Conservation (phyloP, 331 rosid genomes). For the Cydonia oblonga region DNA sequence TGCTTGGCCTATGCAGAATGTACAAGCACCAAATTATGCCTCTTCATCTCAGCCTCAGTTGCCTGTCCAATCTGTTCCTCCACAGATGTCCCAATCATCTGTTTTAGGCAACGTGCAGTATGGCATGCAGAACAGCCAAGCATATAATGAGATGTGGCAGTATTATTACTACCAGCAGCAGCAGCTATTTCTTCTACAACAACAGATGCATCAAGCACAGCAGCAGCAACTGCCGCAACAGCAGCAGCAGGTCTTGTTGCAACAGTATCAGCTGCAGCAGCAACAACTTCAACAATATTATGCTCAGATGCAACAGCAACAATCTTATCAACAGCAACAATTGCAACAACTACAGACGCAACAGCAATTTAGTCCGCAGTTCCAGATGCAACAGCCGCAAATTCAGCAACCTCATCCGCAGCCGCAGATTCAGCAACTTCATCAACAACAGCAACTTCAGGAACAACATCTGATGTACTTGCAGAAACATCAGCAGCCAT, state of each 20-base stretch:
- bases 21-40: conserved; percentile 32
- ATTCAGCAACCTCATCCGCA: conserved; percentile 15
- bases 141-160: conserved; percentile 71
- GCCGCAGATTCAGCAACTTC: conserved; percentile 2
- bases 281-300: conserved; percentile 33
- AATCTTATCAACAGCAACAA: conserved; percentile 17
- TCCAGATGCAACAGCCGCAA: neutral
- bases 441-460: conserved; percentile 11
- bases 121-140: conserved; percentile 46
- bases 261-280: conserved; percentile 27
- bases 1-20: conserved; percentile 39
- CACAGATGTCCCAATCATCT: conserved; percentile 28
- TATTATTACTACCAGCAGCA: conserved; percentile 69
- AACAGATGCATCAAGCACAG: conserved; percentile 3
- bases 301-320: conserved; percentile 18
- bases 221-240: conserved; percentile 27
- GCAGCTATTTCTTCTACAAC: conserved; percentile 22
- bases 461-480: conserved; percentile 21
- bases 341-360: neutral
- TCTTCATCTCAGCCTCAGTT: conserved; percentile 38
- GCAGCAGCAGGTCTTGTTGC: conserved; percentile 17
- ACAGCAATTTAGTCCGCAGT: neutral
- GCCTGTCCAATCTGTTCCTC: conserved; percentile 22
- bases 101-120: conserved; percentile 32
- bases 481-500: conserved; percentile 26